Evolutionary conservation across 495 filamentous ascomycete genomes (phyloP).

Genomic region (Apiosordaria backusii): DNA sequence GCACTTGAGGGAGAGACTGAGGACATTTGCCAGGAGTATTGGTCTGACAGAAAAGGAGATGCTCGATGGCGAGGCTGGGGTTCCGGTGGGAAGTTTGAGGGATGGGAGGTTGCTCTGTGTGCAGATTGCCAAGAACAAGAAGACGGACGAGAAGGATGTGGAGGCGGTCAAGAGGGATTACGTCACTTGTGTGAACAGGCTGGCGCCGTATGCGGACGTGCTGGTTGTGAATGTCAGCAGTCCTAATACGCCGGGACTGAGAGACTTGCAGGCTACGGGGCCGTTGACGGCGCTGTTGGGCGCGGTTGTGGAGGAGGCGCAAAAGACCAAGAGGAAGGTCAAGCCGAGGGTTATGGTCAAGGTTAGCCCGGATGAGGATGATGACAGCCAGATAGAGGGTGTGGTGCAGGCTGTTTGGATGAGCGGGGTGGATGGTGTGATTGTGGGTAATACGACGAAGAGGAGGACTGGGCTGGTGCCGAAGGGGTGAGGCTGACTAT

Average conservation of each 20-base stretch:
- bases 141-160: slow-evolving; percentile 77
- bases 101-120: slow-evolving; percentile 76
- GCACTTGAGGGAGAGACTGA: slow-evolving; percentile 70
- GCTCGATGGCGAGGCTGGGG: slow-evolving; percentile 61
- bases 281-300: slow-evolving; percentile 75
- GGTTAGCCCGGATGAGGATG: slow-evolving; percentile 91
- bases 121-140: slow-evolving; percentile 97
- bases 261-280: slow-evolving; percentile 74
- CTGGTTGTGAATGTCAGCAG: slow-evolving; percentile 95
- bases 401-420: slow-evolving; percentile 83
- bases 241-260: slow-evolving; percentile 89
- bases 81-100: slow-evolving; percentile 67
- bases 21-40: slow-evolving; percentile 65
- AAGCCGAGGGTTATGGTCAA: slow-evolving; percentile 94
- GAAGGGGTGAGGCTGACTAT: slow-evolving; percentile 57
- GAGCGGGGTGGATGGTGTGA: slow-evolving; percentile 86
- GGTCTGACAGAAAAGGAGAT: slow-evolving; percentile 70
- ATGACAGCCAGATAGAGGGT: slow-evolving; percentile 72
- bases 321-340: slow-evolving; percentile 58
- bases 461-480: slow-evolving; percentile 66
- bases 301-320: slow-evolving; percentile 77
- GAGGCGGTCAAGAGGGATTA: slow-evolving; percentile 82
- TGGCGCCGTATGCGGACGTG: slow-evolving; percentile 87
- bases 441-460: slow-evolving; percentile 97
- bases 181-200: slow-evolving; percentile 73